Evolutionary conservation across 352 stramenopile genomes (phyloP).

Genomic region (Globisporangium barbulae): DNA sequence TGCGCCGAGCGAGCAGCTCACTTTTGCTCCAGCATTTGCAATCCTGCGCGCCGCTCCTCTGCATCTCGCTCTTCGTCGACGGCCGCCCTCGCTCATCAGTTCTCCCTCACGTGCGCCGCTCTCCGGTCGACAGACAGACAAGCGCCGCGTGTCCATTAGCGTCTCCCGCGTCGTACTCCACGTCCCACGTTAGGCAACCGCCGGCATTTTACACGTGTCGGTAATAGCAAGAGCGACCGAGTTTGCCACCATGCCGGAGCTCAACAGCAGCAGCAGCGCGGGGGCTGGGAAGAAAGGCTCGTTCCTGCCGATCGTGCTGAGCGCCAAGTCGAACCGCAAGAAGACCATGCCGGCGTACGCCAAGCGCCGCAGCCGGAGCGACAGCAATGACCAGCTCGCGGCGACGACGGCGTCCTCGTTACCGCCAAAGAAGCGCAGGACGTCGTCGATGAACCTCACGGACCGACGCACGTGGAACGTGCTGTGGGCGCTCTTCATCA

Average conservation of each 20-base stretch:
- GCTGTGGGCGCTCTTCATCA: conserved; percentile 43
- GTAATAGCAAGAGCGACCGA: not conserved
- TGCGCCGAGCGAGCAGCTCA: not conserved
- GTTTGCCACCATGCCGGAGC: conserved; percentile 24
- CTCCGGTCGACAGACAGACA: not conserved
- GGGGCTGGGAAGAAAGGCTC: conserved; percentile 27
- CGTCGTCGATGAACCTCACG: conserved; percentile 8
- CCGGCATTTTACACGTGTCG: not conserved
- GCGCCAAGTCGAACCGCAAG: conserved; percentile 25
- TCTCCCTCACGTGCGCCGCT: not conserved
- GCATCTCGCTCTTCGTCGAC: not conserved
- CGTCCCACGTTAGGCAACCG: not conserved
- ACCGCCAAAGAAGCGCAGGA: not conserved
- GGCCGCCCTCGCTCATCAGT: not conserved
- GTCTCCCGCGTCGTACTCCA: not conserved
- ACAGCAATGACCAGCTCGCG: conserved; percentile 17
- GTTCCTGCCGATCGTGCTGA: conserved; percentile 38
- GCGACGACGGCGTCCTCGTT: not conserved
- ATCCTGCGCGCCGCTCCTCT: conserved; percentile 2
- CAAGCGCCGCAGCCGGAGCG: conserved; percentile 28
- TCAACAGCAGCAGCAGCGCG: conserved; percentile 5
- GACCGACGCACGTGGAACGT: conserved; percentile 40
- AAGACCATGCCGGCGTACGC: conserved; percentile 21
- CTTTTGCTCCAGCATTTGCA: not conserved
- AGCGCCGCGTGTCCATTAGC: not conserved